A percentile compares a stretch with the other conserved stretches of the same genome.
Evolutionary conservation across 768 basidiomycete species (phyloP).

Genomic region (Tephrocybe sp.): DNA sequence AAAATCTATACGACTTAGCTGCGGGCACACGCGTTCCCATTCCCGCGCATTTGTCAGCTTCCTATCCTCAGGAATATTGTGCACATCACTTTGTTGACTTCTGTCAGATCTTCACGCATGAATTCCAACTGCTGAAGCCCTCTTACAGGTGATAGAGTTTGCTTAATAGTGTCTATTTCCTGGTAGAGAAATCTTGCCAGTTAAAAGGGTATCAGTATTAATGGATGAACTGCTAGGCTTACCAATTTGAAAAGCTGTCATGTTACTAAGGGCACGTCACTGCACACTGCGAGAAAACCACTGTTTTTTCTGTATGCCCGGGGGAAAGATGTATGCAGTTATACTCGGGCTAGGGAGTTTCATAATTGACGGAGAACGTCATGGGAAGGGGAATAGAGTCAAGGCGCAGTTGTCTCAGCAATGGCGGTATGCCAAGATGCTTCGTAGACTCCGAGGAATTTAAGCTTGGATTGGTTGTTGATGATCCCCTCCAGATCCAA

Average conservation of each 20-base stretch:
- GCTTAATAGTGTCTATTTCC: no score
- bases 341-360: not conserved
- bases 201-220: not conserved
- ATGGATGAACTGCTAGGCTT: not conserved
- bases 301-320: no score
- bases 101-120: not conserved
- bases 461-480: not conserved
- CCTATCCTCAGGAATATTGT: not conserved
- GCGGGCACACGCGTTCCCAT: no score
- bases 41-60: not conserved
- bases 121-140: not conserved
- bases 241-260: not conserved
- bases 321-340: not conserved
- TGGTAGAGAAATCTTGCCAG: not conserved
- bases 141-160: not conserved
- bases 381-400: not conserved
- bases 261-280: no score
- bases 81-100: not conserved
- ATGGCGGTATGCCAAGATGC: not conserved
- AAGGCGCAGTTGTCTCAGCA: not conserved
- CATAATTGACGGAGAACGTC: not conserved
- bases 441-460: not conserved
- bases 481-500: not conserved
- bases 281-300: no score
- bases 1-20: not conserved